Conservation (phyloP, 306 rosid species). For the Hylodesmum podocarpum region DNA sequence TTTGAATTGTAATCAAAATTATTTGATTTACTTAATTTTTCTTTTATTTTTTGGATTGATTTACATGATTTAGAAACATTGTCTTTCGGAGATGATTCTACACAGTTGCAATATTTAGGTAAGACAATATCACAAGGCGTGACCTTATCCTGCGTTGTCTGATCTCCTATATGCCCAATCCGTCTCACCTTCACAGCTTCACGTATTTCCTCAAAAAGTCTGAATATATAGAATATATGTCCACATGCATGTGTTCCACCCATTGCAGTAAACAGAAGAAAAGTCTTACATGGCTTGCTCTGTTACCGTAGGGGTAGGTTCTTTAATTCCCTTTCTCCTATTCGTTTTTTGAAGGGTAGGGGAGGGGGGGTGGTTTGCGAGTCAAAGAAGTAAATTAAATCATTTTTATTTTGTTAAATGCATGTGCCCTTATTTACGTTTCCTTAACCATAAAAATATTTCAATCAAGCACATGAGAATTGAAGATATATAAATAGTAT, state of each 20-base stretch:
- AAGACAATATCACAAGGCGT: not conserved
- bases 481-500: not conserved
- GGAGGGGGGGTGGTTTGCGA: too few species aligned
- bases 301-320: not conserved
- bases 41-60: not conserved
- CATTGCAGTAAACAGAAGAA: slow-evolving; percentile 19
- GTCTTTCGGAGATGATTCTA: not conserved
- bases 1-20: not conserved
- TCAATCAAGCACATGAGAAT: not conserved
- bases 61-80: not conserved
- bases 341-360: too few species aligned
- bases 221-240: not conserved
- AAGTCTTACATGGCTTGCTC: slow-evolving; percentile 29
- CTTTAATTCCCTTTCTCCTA: not conserved
- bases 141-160: slow-evolving; percentile 19
- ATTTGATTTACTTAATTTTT: not conserved
- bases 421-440: not conserved
- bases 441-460: not conserved
- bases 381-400: not conserved
- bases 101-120: not conserved
- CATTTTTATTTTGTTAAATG: not conserved
- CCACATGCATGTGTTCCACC: not conserved
- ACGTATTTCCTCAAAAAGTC: slow-evolving; percentile 27
- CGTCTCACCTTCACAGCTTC: slow-evolving; percentile 7
- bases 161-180: not conserved